A percentile compares a stretch with the other conserved stretches of the same genome.
These are phyloP conservation scores for Raphidocelis subcapitata DNA, from an alignment of 139 green algal species.

Conservation along the genomic window DNA sequence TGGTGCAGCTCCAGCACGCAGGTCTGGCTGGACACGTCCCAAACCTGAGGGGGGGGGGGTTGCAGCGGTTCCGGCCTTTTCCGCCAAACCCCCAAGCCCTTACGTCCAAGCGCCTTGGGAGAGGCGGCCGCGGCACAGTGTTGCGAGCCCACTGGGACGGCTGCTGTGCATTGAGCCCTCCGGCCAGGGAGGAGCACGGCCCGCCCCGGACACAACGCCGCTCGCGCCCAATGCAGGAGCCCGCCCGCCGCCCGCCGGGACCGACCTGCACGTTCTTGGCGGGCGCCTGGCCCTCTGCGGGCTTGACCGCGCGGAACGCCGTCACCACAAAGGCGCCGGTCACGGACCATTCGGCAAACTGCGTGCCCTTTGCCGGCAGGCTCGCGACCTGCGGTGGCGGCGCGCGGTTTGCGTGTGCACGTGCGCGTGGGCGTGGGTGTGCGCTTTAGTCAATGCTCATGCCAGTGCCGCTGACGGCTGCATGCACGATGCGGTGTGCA, in stretches of 20 bases:
- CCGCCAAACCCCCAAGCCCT: too few species aligned
- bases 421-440: too few species aligned
- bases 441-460: too few species aligned
- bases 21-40: neutral
- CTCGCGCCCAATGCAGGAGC: neutral
- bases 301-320: constrained; percentile 10
- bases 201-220: neutral
- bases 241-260: neutral
- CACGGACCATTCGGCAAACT: constrained; percentile 21
- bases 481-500: too few species aligned
- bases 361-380: constrained; percentile 28
- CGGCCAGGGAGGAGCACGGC: too few species aligned
- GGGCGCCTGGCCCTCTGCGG: constrained; percentile 11
- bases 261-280: constrained; percentile 30
- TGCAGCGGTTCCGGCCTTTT: too few species aligned
- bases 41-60: neutral
- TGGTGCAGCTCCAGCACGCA: constrained; percentile 16
- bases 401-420: too few species aligned
- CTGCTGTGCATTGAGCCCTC: too few species aligned
- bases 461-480: too few species aligned
- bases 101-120: too few species aligned
- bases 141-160: too few species aligned
- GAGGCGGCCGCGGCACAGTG: too few species aligned
- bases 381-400: constrained; percentile 5
- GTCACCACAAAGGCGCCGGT: constrained; percentile 10